These are phyloP conservation scores for Nicotiana tomentosiformis DNA, from an alignment of 257 asterid genomes.

Conservation along the genomic window DNA sequence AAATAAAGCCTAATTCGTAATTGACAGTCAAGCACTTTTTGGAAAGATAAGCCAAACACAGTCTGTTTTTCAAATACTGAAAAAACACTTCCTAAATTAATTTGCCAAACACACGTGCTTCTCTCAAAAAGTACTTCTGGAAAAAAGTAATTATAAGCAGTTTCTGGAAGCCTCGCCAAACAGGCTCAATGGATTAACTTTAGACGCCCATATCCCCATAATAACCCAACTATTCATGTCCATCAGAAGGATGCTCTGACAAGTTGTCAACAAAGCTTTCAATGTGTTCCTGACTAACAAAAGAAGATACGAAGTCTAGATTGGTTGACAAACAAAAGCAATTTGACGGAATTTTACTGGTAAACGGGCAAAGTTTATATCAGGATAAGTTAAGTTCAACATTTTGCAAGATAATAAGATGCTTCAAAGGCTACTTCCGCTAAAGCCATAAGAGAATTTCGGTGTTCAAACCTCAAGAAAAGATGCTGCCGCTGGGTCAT, in stretches of 20 bases:
- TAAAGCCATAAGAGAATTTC: background rate
- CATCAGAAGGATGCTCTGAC: background rate
- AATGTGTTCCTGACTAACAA: background rate
- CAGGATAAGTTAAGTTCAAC: background rate
- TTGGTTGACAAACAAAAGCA: background rate
- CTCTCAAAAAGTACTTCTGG: too few relatives aligned
- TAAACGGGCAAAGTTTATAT: background rate
- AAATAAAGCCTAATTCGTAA: too few relatives aligned
- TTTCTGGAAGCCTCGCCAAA: too few relatives aligned
- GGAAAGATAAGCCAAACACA: too few relatives aligned
- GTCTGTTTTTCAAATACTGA: too few relatives aligned
- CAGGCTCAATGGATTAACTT: background rate
- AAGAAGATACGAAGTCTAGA: background rate
- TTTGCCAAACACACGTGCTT: too few relatives aligned
- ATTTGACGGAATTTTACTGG: background rate
- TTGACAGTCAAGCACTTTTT: too few relatives aligned
- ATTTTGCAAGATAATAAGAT: background rate
- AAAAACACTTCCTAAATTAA: too few relatives aligned
- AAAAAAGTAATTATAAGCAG: too few relatives aligned
- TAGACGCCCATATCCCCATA: background rate
- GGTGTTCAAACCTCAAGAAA: constrained; percentile 73
- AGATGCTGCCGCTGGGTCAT: constrained; percentile 58
- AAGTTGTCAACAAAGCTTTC: background rate
- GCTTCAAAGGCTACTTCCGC: background rate
- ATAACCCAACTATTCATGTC: background rate